These are phyloP conservation scores for Diaporthe sp. DNA, from an alignment of 2,329 filamentous ascomycete species.

Conservation along the genomic window DNA sequence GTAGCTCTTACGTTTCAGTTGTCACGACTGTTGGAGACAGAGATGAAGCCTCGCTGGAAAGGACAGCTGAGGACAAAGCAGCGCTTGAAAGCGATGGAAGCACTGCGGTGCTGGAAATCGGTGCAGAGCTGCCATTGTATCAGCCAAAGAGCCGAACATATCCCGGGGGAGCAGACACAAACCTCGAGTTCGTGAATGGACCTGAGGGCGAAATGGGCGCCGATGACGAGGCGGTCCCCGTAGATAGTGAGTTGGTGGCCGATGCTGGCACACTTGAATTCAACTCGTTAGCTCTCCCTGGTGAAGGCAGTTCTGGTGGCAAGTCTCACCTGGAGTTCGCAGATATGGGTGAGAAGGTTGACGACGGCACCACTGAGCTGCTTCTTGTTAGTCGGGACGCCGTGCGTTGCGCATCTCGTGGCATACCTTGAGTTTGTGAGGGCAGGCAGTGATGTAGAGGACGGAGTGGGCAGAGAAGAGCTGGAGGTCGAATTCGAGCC, in stretches of 20 bases:
- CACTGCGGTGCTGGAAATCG: background rate
- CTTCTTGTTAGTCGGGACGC: background rate
- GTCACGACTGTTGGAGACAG: background rate
- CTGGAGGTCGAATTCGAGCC: slow-evolving; percentile 39
- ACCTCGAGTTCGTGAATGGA: slow-evolving; percentile 35
- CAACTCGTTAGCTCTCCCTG: background rate
- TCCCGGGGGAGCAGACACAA: background rate
- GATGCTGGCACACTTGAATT: background rate
- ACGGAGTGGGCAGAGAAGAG: slow-evolving; percentile 36
- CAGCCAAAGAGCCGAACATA: background rate
- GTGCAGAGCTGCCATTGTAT: slow-evolving; percentile 12
- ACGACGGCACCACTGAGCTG: slow-evolving; percentile 25
- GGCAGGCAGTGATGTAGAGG: slow-evolving; percentile 12
- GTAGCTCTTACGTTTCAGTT: slow-evolving; percentile 36
- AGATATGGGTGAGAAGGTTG: slow-evolving; percentile 8
- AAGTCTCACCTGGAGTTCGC: slow-evolving; percentile 34
- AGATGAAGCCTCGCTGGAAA: background rate
- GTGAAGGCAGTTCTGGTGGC: background rate
- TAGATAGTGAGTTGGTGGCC: background rate
- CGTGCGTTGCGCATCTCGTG: background rate
- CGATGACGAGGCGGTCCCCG: background rate
- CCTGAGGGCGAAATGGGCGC: background rate
- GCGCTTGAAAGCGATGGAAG: background rate
- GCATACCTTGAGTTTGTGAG: slow-evolving; percentile 33
- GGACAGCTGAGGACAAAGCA: background rate